phyloP scores from a whole-genome alignment of 1,284 basidiomycete genomes.

The Entoloma clypeatum region DNA sequence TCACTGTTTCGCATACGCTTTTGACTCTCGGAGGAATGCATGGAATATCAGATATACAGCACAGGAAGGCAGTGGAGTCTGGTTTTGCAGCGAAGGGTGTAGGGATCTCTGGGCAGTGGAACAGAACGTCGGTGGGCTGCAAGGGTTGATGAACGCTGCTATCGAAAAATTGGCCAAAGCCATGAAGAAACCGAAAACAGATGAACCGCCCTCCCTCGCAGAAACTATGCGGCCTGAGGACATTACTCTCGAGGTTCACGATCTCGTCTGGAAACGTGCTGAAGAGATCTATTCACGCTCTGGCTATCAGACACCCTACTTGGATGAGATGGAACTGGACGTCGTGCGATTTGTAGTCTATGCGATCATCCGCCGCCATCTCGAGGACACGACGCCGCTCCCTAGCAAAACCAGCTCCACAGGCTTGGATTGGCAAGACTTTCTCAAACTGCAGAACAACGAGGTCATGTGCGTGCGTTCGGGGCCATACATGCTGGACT shows the following conservation, averaged over 20 bases:
- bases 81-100: constrained; percentile 54
- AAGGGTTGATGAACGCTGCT: constrained; percentile 29
- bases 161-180: constrained; percentile 34
- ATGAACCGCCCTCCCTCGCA: constrained; percentile 1
- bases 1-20: constrained; percentile 58
- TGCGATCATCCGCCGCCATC: constrained; percentile 41
- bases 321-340: constrained; percentile 52
- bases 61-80: constrained; percentile 32
- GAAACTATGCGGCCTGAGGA: constrained; percentile 13
- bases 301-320: constrained; percentile 15
- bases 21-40: constrained; percentile 38
- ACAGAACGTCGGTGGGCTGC: constrained; percentile 28
- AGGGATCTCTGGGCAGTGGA: constrained; percentile 41
- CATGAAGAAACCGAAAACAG: constrained; percentile 26
- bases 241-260: constrained; percentile 30
- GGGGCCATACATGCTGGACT: constrained; percentile 41
- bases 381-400: constrained; percentile 26
- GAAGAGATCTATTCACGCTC: constrained; percentile 18
- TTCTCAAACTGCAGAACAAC: constrained; percentile 49
- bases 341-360: constrained; percentile 46
- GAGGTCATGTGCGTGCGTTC: constrained; percentile 38
- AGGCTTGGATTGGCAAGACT: constrained; percentile 35
- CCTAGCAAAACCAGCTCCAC: constrained; percentile 12
- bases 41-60: constrained; percentile 41
- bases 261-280: constrained; percentile 33